phyloP scores from a whole-genome alignment of 768 basidiomycete genomes.

The Termitomyces sp. region DNA sequence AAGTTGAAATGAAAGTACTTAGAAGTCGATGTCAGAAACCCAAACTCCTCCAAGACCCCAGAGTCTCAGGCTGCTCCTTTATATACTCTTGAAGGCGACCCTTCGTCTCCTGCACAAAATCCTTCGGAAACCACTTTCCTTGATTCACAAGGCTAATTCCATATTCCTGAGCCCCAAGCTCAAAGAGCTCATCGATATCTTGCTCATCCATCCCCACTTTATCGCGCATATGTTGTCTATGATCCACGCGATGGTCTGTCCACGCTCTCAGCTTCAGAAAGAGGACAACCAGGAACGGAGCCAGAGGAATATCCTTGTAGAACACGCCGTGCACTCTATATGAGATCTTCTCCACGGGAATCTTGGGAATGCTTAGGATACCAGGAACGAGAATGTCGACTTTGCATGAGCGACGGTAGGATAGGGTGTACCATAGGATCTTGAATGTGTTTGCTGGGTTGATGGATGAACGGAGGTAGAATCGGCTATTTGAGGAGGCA shows the following conservation, averaged over 20 bases:
- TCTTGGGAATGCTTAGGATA: constrained; percentile 31
- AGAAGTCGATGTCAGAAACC: neutral
- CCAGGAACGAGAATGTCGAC: constrained; percentile 38
- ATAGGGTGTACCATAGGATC: constrained; percentile 37
- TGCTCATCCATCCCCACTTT: constrained; percentile 38
- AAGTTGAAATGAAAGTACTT: no score
- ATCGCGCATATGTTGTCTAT: constrained; percentile 25
- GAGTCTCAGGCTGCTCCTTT: neutral
- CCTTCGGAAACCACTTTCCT: constrained; percentile 27
- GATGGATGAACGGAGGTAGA: constrained; percentile 35
- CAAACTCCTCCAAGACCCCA: neutral
- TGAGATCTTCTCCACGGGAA: constrained; percentile 22
- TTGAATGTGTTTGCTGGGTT: constrained; percentile 37
- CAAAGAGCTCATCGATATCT: constrained; percentile 40
- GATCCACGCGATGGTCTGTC: constrained; percentile 34
- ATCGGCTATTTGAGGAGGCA: constrained; percentile 25
- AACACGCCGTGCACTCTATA: constrained; percentile 3
- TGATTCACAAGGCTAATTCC: constrained; percentile 14
- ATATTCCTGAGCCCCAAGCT: constrained; percentile 28
- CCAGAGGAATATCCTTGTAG: constrained; percentile 29
- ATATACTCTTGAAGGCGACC: constrained; percentile 22
- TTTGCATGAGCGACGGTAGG: constrained; percentile 27
- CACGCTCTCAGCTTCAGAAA: constrained; percentile 42
- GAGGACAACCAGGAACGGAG: constrained; percentile 35
- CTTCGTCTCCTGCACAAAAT: constrained; percentile 25